Conservation (phyloP, 345 rosid genomes). For the Erodium maritimum region DNA sequence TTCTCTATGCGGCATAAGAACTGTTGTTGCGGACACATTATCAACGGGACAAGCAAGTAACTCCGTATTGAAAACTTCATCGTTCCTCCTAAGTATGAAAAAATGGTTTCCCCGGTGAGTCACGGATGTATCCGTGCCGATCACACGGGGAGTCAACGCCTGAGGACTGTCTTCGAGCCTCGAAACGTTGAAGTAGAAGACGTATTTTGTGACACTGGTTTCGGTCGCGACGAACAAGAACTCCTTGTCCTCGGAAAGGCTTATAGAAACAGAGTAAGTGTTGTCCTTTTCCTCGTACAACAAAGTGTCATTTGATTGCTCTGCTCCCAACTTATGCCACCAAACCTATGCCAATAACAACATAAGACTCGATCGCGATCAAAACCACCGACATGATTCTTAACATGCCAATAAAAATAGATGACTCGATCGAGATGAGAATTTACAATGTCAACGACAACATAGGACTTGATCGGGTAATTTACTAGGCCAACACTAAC, state of each 20-base stretch:
- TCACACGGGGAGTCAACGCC: constrained; percentile 62
- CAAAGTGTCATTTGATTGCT: constrained; percentile 54
- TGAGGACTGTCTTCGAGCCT: constrained; percentile 53
- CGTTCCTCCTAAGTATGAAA: constrained; percentile 58
- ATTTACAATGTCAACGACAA: too few species aligned
- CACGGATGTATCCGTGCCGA: constrained; percentile 54
- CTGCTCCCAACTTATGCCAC: constrained; percentile 79
- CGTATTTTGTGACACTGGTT: constrained; percentile 61
- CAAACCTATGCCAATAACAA: constrained; percentile 41
- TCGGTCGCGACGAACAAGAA: constrained; percentile 55
- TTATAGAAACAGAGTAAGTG: constrained; percentile 54
- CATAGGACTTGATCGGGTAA: too few species aligned
- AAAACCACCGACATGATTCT: too few species aligned
- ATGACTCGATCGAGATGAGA: too few species aligned
- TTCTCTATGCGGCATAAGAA: constrained; percentile 72
- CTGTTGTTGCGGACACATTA: constrained; percentile 39
- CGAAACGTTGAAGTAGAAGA: constrained; percentile 49
- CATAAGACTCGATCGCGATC: too few species aligned
- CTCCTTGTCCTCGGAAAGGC: constrained; percentile 63
- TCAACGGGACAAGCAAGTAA: constrained; percentile 58
- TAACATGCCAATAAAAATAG: too few species aligned
- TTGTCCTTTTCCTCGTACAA: constrained; percentile 89
- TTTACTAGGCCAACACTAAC: too few species aligned
- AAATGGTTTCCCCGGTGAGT: constrained; percentile 85
- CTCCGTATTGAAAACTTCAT: constrained; percentile 72